Evolutionary conservation across 2,329 filamentous ascomycete genomes (phyloP), one percentile per base, ranked within the genome.

Genomic region (Hypocrella siamensis): DNA sequence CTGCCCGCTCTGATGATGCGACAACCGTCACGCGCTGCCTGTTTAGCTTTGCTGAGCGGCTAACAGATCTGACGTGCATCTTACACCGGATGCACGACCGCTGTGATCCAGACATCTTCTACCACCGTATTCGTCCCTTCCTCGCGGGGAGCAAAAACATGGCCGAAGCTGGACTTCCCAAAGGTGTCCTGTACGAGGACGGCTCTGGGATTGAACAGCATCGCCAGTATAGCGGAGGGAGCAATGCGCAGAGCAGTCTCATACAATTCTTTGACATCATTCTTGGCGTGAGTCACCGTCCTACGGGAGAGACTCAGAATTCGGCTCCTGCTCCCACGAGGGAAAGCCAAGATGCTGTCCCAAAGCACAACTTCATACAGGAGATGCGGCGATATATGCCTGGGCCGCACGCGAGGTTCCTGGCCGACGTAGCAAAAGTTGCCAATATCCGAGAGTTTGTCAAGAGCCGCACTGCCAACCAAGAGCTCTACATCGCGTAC

Each of bases 321-420:
- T 15, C 33, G 2, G 28, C 30, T 9, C 44, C 53, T 12, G 48
- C 56, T 3, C 54, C 58, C 10, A 58, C 60, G 17, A 53, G 55
- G 4, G 64, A 64, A 17, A 9, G 22, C 61, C 62, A 31, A 66
- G 68, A 27, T 43, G 48, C 39, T 32, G 39, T 46, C 26, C 35
- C 49, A 35, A 41, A 57, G 58, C 33, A 93, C 58, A 92, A 90
- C 47, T 98, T 98, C 58, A 88, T 98, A 48, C 75, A 81, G 48
- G 90, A 98, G 42, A 98, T 98, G 90, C 79, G 88, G 36, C 71
- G 71, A 28, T 98, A 98, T 58, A 98, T 98, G 90, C 90, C 90
- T 0, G 88, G 85, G 1, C 73, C 80, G 0, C 90, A 98, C 49
- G 79, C 85, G 4, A 76, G 81, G 26, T 98, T 98, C 58, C 66